Evolutionary conservation across 352 stramenopile genomes (phyloP), one percentile per base, ranked within the genome.

Genomic region (Phytopythium delawarense): DNA sequence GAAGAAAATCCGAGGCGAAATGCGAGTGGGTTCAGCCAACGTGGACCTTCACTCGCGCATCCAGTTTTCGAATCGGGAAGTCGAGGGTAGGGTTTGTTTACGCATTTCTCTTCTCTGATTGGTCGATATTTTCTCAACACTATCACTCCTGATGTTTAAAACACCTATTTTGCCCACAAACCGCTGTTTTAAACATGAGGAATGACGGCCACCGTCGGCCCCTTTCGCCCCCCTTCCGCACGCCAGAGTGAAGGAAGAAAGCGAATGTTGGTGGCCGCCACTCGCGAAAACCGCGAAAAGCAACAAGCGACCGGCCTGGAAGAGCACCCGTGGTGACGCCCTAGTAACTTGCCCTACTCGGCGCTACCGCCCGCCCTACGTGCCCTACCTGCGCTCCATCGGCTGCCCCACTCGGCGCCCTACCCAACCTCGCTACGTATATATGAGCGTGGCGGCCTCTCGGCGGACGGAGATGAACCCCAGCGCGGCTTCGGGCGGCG

Each of bases 241-340:
- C 48, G 50, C 30, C 50, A 74, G 70, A 76, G 69, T 76, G 70
- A 74, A 74, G 70, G 71, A 53, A 53, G 48, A 53, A 51, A 74
- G 69, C 66, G 66, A 76, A 65, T 76, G 70, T 69, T 76, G 62
- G 70, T 76, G 62, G 70, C 65, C 72, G 68, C 25, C 48, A 53
- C 25, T 53, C 48, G 21, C 11, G 21, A 53, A 53, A 53, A 53
- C 28, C 48, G 21, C 21, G 21, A 53, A 53, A 53, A 53, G 13
- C 23, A n/a, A 35, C 7, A 34, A 20, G 50, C 28, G 28, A 20
- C 35, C 21, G 25, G 25, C 25, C 25, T 28, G 25, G 25, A 28
- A 28, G 25, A 28, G 25, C 25, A 28, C 25, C 25, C 25, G 25
- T 3, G 25, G 25, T 28, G 25, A 28, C 25, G 35, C 54, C 32